Percentiles rank a stretch among this genome's conserved stretches.
Evolutionary conservation across 371 early-diverging fungal genomes (phyloP).

Genomic region (Mortierella sp.): DNA sequence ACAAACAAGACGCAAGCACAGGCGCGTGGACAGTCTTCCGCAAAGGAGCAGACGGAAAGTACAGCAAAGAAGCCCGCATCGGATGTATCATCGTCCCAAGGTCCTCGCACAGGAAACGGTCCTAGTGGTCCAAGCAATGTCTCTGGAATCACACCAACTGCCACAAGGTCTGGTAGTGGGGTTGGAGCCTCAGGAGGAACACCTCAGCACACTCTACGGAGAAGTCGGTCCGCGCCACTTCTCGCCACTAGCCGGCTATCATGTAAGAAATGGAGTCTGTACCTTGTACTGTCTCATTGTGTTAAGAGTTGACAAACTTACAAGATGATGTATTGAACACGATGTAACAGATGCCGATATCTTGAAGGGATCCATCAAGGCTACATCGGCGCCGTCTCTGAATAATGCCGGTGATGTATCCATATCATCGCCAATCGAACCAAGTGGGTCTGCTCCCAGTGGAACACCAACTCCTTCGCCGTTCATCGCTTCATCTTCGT

Average conservation of each 20-base stretch:
- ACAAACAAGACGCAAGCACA: slow-evolving; percentile 13
- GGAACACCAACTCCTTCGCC: not conserved
- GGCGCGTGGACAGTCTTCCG: slow-evolving; percentile 5
- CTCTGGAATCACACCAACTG: not conserved
- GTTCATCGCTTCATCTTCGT: slow-evolving; percentile 17
- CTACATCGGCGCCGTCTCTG: slow-evolving; percentile 23
- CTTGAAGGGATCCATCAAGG: slow-evolving; percentile 40
- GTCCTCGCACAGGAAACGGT: slow-evolving; percentile 1
- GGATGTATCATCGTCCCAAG: not conserved
- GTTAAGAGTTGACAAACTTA: not conserved
- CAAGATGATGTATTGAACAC: too few species aligned
- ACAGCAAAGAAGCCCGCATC: slow-evolving; percentile 3
- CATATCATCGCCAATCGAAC: slow-evolving; percentile 1
- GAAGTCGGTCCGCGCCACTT: slow-evolving; percentile 39
- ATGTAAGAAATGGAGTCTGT: slow-evolving; percentile 22
- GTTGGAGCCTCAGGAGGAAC: not conserved
- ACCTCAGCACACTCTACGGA: slow-evolving; percentile 18
- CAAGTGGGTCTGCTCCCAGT: not conserved
- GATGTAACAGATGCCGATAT: slow-evolving; percentile 37
- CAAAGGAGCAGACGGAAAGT: slow-evolving; percentile 3
- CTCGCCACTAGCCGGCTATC: slow-evolving; percentile 37
- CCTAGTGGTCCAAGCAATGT: not conserved
- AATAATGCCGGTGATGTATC: not conserved
- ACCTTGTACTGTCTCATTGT: not conserved
- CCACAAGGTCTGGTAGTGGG: not conserved